phyloP scores from a whole-genome alignment of 306 rosid species.

The Quercus berberidifolia region DNA sequence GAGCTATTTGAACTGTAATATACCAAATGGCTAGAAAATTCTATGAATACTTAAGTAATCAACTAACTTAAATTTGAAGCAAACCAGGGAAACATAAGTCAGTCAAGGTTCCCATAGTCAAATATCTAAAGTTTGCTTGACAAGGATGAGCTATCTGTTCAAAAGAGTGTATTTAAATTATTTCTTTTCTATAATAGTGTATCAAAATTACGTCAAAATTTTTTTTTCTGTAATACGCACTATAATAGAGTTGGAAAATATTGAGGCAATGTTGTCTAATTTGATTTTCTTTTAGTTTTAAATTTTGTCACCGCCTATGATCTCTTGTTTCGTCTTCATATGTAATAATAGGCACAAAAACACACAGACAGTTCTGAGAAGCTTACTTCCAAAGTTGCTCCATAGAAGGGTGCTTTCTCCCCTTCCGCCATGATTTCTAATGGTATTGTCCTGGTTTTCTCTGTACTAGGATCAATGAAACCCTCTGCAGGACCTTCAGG shows the following conservation, averaged over 20 bases:
- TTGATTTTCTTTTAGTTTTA: not conserved
- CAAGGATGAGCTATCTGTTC: not conserved
- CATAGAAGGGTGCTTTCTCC: conserved; percentile 87
- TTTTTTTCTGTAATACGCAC: not conserved
- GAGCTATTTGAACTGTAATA: not conserved
- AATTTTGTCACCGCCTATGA: not conserved
- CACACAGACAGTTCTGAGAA: conserved; percentile 5
- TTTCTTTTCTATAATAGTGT: not conserved
- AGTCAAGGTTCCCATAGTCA: not conserved
- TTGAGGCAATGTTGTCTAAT: not conserved
- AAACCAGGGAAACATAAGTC: not conserved
- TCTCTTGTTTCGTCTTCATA: not conserved
- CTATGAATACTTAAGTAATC: not conserved
- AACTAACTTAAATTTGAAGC: not conserved
- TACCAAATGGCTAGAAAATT: not conserved
- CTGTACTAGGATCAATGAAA: conserved; percentile 93
- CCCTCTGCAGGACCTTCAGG: conserved; percentile 99
- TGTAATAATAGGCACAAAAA: not conserved
- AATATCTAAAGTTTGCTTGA: not conserved
- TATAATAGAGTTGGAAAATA: not conserved
- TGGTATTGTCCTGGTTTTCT: conserved; percentile 80
- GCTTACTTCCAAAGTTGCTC: conserved; percentile 87
- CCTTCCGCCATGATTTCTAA: conserved; percentile 72
- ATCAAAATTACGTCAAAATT: not conserved
- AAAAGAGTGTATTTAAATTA: not conserved